Percentiles rank a stretch among this genome's conserved stretches.
Conservation (phyloP, 345 rosid genomes). For the Clausena lansium region DNA sequence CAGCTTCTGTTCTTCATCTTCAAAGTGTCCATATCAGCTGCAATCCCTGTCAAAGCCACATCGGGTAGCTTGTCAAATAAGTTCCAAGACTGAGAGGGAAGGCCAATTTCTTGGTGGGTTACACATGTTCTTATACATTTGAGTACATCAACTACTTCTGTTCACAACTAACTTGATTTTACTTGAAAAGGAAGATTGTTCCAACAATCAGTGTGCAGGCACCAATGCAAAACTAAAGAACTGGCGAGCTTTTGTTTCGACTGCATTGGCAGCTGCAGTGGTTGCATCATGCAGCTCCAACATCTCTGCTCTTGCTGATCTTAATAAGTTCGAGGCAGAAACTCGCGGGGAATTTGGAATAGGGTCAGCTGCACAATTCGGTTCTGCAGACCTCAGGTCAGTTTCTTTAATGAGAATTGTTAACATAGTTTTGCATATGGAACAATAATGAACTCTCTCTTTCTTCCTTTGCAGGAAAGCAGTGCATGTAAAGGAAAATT, state of each 20-base stretch:
- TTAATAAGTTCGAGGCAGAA: slow-evolving; percentile 82
- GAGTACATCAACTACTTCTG: background rate
- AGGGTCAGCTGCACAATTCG: slow-evolving; percentile 89
- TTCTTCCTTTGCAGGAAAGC: slow-evolving; percentile 61
- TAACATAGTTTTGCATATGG: background rate
- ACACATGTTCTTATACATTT: background rate
- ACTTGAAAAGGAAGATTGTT: slow-evolving; percentile 53
- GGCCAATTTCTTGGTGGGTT: slow-evolving; percentile 29
- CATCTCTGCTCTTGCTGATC: slow-evolving; percentile 73
- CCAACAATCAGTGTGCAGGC: slow-evolving; percentile 19
- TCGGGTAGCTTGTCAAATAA: slow-evolving; percentile 20
- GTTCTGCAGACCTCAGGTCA: slow-evolving; percentile 83
- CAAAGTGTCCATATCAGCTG: slow-evolving; percentile 9
- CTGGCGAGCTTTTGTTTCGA: slow-evolving; percentile 58
- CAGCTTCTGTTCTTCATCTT: slow-evolving; percentile 13
- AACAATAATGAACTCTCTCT: slow-evolving; percentile 15
- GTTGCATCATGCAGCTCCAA: slow-evolving; percentile 48
- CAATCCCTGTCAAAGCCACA: slow-evolving; percentile 25
- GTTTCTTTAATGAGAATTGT: background rate
- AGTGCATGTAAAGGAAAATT: slow-evolving; percentile 74
- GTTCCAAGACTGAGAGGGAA: slow-evolving; percentile 16
- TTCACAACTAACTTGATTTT: slow-evolving; percentile 22
- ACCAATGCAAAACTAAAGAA: slow-evolving; percentile 28
- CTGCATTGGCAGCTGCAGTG: slow-evolving; percentile 63
- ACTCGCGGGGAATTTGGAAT: slow-evolving; percentile 87